Conservation (phyloP, 345 rosid genomes). For the Hibiscus trionum region DNA sequence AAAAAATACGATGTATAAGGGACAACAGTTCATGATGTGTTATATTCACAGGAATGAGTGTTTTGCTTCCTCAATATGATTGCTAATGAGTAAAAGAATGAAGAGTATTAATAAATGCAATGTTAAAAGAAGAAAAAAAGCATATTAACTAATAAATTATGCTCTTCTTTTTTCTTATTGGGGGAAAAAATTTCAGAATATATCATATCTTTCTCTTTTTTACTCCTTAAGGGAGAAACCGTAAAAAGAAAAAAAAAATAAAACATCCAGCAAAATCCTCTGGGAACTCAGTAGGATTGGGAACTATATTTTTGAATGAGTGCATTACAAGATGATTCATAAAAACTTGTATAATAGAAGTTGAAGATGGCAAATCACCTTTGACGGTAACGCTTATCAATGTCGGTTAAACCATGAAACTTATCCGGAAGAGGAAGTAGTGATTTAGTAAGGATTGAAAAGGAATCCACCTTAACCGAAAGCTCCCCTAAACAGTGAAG, state of each 20-base stretch:
- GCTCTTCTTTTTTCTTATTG: no score
- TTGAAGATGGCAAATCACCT: conserved; percentile 34
- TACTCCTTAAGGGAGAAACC: no score
- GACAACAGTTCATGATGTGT: background rate
- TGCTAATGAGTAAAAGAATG: no score
- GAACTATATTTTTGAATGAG: background rate
- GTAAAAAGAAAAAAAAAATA: background rate
- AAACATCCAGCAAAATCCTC: background rate
- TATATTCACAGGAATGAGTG: background rate
- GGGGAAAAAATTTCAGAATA: no score
- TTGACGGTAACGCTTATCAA: conserved; percentile 89
- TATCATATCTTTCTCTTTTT: no score
- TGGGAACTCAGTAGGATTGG: background rate
- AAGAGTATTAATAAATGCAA: background rate
- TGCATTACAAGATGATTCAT: background rate
- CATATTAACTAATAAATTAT: no score
- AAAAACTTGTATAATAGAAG: background rate
- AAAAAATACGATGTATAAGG: background rate
- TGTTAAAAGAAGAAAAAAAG: background rate
- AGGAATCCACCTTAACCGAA: conserved; percentile 73
- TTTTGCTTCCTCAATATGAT: no score
- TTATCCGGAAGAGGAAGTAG: conserved; percentile 91
- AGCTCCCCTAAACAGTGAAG: conserved; percentile 60
- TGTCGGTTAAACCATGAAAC: conserved; percentile 89
- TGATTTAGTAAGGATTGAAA: conserved; percentile 76